Conservation (phyloP, 108 stramenopile genomes). For the Nannochloropsis gaditana region DNA sequence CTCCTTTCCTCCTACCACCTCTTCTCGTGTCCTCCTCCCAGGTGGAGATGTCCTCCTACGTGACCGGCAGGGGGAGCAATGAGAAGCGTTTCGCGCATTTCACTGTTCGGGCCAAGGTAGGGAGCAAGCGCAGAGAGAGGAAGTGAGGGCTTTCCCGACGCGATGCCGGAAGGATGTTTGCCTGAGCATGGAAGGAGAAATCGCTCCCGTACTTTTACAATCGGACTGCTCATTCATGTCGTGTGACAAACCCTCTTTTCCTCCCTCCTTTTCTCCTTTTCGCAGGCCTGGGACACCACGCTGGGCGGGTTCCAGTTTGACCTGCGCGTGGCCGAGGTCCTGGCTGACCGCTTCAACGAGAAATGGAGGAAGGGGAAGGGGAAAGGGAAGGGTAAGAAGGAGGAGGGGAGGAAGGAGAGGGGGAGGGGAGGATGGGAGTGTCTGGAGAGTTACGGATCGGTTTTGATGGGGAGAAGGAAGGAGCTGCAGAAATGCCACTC, state of each 20-base stretch:
- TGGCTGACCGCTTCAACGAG: conserved; percentile 87
- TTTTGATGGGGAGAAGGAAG: not conserved
- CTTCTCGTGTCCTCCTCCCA: not conserved
- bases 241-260: not conserved
- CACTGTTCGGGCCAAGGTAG: not conserved
- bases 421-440: not conserved
- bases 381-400: not conserved
- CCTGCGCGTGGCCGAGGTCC: conserved; percentile 73
- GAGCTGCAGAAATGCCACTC: not conserved
- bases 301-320: conserved; percentile 83
- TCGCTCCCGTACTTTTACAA: conserved; percentile 64
- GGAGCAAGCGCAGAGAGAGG: not conserved
- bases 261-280: not conserved
- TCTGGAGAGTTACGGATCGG: not conserved
- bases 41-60: not conserved
- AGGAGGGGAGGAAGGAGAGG: not conserved
- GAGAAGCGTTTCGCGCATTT: not conserved
- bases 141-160: not conserved
- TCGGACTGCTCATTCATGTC: not conserved
- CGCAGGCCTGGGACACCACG: conserved; percentile 80
- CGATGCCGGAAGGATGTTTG: not conserved
- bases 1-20: not conserved
- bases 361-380: conserved; percentile 32
- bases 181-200: not conserved
- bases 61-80: not conserved